phyloP scores from a whole-genome alignment of 1,284 basidiomycete genomes.

The Malassezia vespertilionis region DNA sequence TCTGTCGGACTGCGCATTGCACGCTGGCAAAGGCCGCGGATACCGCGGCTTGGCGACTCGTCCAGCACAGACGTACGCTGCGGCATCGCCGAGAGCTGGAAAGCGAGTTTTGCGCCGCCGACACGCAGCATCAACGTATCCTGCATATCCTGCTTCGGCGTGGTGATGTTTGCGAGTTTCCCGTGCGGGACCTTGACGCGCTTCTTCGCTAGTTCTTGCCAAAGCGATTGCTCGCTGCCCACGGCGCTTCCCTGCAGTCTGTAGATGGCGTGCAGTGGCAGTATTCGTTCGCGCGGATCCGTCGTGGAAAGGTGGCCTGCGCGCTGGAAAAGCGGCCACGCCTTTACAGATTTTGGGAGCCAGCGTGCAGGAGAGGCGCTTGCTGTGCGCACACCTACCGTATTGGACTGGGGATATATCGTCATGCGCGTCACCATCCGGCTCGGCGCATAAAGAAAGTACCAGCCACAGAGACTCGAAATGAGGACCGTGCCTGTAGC shows the following conservation, averaged over 20 bases:
- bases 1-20: constrained; percentile 9
- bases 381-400: constrained; percentile 17
- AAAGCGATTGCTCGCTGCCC: constrained; percentile 8
- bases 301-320: constrained; percentile 6
- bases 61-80: constrained; percentile 1
- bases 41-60: constrained; percentile 2
- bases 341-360: background rate
- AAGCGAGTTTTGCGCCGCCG: constrained; percentile 16
- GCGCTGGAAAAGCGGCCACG: constrained; percentile 11
- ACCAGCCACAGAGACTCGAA: constrained; percentile 12
- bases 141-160: constrained; percentile 9
- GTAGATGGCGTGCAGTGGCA: constrained; percentile 11
- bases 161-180: background rate
- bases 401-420: constrained; percentile 5
- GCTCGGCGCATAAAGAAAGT: constrained; percentile 18
- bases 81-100: constrained; percentile 14
- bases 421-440: constrained; percentile 17
- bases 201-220: constrained; percentile 5
- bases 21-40: background rate
- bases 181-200: constrained; percentile 1
- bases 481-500: constrained; percentile 15
- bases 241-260: constrained; percentile 15
- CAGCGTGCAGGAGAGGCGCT: constrained; percentile 12
- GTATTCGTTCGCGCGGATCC: constrained; percentile 11
- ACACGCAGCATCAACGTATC: constrained; percentile 18